Percentiles rank a stretch among this genome's conserved stretches.
Evolutionary conservation across 306 rosid genomes (phyloP).

Genomic region (Pyrus bretschneideri): DNA sequence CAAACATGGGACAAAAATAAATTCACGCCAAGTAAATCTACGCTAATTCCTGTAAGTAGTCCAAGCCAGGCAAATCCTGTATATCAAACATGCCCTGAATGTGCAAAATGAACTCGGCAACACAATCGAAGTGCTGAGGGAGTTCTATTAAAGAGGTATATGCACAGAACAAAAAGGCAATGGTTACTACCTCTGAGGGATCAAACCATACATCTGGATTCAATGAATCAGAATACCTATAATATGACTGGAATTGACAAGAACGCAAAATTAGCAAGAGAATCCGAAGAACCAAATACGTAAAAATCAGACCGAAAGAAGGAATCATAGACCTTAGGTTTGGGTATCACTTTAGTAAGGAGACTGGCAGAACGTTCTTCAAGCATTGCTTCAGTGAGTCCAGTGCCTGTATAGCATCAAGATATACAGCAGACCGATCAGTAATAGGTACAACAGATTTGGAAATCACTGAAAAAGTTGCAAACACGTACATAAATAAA

Average conservation of each 20-base stretch:
- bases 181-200: slow-evolving; percentile 56
- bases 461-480: too few species aligned
- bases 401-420: too few species aligned
- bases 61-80: not conserved
- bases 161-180: slow-evolving; percentile 8
- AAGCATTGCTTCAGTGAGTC: too few species aligned
- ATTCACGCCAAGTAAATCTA: not conserved
- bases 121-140: not conserved
- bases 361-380: too few species aligned
- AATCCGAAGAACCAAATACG: not conserved
- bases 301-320: slow-evolving; percentile 4
- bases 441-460: too few species aligned
- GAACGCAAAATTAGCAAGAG: slow-evolving; percentile 11
- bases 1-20: not conserved
- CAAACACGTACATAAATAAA: too few species aligned
- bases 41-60: too few species aligned
- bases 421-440: too few species aligned
- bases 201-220: slow-evolving; percentile 97
- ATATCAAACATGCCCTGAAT: not conserved
- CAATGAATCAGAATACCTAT: slow-evolving; percentile 56
- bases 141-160: not conserved
- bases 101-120: not conserved
- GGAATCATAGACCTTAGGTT: too few species aligned
- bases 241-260: slow-evolving; percentile 54
- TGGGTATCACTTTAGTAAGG: too few species aligned